Evolutionary conservation across 768 basidiomycete genomes (phyloP).

Genomic region (Podaxis sp.): DNA sequence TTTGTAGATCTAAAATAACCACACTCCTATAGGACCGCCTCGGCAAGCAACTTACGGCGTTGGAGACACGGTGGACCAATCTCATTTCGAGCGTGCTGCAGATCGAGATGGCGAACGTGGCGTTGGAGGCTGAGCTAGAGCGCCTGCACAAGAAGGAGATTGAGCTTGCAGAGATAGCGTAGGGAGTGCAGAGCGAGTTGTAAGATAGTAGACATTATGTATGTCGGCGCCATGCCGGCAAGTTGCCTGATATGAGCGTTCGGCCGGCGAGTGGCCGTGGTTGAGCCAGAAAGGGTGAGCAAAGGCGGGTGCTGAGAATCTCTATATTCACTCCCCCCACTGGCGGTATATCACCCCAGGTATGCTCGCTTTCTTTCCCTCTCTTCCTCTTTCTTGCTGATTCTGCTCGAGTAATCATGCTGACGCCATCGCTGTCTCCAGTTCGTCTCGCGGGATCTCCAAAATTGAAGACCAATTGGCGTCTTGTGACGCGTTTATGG

Average conservation of each 20-base stretch:
- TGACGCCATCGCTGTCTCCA: slow-evolving; percentile 7
- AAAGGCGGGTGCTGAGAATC: slow-evolving; percentile 9
- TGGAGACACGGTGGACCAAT: slow-evolving; percentile 92
- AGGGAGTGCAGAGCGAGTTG: neutral
- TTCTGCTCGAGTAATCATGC: neutral
- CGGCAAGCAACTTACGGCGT: slow-evolving; percentile 71
- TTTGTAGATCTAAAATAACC: slow-evolving; percentile 1
- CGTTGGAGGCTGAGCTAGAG: slow-evolving; percentile 78
- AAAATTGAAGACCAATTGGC: slow-evolving; percentile 28
- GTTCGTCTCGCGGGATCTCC: slow-evolving; percentile 9
- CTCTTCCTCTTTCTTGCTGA: neutral
- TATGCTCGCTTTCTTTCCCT: slow-evolving; percentile 17
- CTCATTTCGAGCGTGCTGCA: slow-evolving; percentile 87
- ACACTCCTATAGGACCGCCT: slow-evolving; percentile 53
- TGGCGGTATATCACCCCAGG: slow-evolving; percentile 26
- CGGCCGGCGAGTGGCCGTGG: slow-evolving; percentile 18
- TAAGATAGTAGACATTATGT: neutral
- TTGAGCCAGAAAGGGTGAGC: slow-evolving; percentile 15
- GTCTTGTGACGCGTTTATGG: slow-evolving; percentile 82
- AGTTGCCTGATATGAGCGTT: slow-evolving; percentile 9
- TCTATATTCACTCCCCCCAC: slow-evolving; percentile 22
- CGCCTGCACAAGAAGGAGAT: slow-evolving; percentile 53
- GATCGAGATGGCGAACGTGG: slow-evolving; percentile 92
- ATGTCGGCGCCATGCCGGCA: slow-evolving; percentile 11
- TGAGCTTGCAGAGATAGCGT: slow-evolving; percentile 48